phyloP scores from a whole-genome alignment of 306 rosid genomes.

The Notholithocarpus densiflorus region DNA sequence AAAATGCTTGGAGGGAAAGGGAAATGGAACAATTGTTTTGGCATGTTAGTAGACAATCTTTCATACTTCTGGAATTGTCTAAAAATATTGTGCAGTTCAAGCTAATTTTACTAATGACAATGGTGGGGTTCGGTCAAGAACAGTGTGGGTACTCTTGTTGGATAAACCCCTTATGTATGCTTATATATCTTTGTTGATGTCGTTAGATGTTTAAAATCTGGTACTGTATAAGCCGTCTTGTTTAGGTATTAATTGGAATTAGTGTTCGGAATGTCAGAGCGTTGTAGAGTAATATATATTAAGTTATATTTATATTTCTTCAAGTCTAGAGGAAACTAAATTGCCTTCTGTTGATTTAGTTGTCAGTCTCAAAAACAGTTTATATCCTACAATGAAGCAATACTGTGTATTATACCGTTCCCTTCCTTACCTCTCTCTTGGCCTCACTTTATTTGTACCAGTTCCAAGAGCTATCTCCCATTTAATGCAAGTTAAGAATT shows the following conservation, averaged over 20 bases:
- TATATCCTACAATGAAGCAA: no score
- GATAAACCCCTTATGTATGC: neutral
- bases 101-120: neutral
- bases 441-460: no score
- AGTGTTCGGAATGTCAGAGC: neutral
- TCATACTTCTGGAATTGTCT: neutral
- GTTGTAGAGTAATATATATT: neutral
- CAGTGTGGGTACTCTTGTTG: neutral
- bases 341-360: neutral
- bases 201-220: neutral
- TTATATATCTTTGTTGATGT: neutral
- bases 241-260: neutral
- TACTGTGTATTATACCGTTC: no score
- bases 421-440: no score
- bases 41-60: slow-evolving; percentile 1
- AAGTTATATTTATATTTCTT: neutral
- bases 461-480: no score
- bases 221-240: neutral
- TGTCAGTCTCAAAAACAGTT: no score
- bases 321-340: neutral
- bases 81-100: slow-evolving; percentile 5
- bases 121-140: slow-evolving; percentile 7
- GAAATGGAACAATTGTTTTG: slow-evolving; percentile 7
- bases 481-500: no score
- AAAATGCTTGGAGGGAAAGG: slow-evolving; percentile 14